These are phyloP conservation scores for Cladosporium austrohemisphaericum DNA, from an alignment of 2,329 filamentous ascomycete species.

Conservation along the genomic window DNA sequence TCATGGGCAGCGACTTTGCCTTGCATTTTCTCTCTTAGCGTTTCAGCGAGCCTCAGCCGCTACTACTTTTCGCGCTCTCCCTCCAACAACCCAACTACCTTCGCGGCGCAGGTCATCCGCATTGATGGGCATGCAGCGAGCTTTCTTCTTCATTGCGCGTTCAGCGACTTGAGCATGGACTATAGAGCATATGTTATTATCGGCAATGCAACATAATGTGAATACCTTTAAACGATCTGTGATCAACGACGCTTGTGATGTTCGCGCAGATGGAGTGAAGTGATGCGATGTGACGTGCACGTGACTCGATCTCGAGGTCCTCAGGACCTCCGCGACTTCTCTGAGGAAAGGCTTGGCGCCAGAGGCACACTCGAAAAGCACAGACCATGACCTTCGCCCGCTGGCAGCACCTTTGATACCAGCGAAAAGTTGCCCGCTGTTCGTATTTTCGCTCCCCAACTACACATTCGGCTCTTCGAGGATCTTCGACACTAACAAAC, in stretches of 20 bases:
- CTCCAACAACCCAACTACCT: no score
- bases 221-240: no score
- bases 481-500: conserved; percentile 17
- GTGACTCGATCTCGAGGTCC: no score
- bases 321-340: no score
- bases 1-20: no score
- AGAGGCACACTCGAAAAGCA: neutral
- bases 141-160: neutral
- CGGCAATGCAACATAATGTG: neutral
- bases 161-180: no score
- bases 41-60: conserved; percentile 6
- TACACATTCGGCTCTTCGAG: conserved; percentile 16
- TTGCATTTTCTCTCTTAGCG: conserved; percentile 5
- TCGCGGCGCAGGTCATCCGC: no score
- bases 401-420: conserved; percentile 9
- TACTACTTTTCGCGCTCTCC: no score
- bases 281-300: no score
- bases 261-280: neutral
- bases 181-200: no score
- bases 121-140: conserved; percentile 5
- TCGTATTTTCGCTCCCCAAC: neutral
- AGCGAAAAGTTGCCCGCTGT: conserved; percentile 6
- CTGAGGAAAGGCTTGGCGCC: no score
- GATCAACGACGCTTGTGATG: neutral
- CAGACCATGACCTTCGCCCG: neutral